phyloP scores from a whole-genome alignment of 139 green algal genomes.

The Medakamo hakoo region DNA sequence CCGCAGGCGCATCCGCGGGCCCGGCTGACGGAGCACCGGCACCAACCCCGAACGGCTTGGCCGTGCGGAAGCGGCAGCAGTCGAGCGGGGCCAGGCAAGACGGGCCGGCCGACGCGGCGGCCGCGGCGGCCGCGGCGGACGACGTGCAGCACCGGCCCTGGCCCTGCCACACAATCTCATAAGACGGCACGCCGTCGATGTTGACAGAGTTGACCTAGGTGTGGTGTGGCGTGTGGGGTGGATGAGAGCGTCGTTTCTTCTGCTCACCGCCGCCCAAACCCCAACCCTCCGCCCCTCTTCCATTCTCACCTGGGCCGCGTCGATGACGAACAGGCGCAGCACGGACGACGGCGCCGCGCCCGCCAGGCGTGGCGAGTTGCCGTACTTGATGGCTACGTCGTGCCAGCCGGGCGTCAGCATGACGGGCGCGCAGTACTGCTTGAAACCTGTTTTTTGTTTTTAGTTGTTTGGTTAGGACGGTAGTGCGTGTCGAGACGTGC shows the following conservation, averaged over 20 bases:
- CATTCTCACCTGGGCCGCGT: slow-evolving; percentile 7
- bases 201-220: not conserved
- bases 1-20: too few species aligned
- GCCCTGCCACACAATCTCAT: slow-evolving; percentile 8
- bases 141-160: not conserved
- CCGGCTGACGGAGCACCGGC: too few species aligned
- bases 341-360: not conserved
- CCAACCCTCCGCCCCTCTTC: not conserved
- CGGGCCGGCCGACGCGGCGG: not conserved
- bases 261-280: too few species aligned
- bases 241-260: too few species aligned
- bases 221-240: not conserved
- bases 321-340: slow-evolving; percentile 11
- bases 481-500: too few species aligned
- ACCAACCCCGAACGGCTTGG: too few species aligned
- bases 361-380: slow-evolving; percentile 1
- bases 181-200: not conserved
- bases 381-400: slow-evolving; percentile 7
- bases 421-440: slow-evolving; percentile 15
- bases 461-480: too few species aligned
- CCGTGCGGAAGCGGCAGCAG: not conserved
- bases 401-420: slow-evolving; percentile 11
- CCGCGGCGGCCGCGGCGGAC: not conserved
- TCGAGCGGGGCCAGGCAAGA: not conserved
- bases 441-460: slow-evolving; percentile 10